Evolutionary conservation across 192 early-diverging fungal species (phyloP), one percentile per base, ranked within the genome.

Genomic region (Gryganskiella cystojenkinii): DNA sequence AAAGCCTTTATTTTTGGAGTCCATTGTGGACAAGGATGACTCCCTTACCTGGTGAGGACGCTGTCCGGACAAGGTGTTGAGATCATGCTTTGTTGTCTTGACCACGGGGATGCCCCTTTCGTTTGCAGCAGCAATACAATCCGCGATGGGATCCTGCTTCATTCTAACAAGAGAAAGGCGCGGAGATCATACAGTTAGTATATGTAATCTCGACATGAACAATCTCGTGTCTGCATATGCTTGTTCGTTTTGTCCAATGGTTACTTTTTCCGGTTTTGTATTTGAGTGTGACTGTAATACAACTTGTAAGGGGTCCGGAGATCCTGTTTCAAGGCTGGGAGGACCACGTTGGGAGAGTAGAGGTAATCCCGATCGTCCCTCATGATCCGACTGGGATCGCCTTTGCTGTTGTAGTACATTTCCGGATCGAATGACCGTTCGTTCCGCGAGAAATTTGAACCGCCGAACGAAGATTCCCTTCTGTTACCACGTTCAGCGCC

Each of bases 1-100:
- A 33, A 24, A 28, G n/a, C 9, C 3, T 20, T 6, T 22, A 10
- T 20, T n/a, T 42, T 10, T 14, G 22, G 7, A 19, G n/a, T 14
- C 47, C 25, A 42, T 52, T 31, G 31, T 2, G 25, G 27, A 9
- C 27, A 28, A 34, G 24, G 15, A 33, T 19, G 24, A 46, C 42
- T 19, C 0, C 25, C 14, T 34, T 82, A 84, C 85, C 67, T 87
- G 86, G 50, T 87, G 86, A 28, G 86, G 84, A 27, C 81, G 69
- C 28, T 85, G 80, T 3, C 67, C 71, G 28, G 80, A 71, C 68
- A 87, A 40, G 35, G 80, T 80, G 33, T 85, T 87, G 20, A 87
- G 49, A 15, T 75, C 56, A 15, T 83, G 81, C 51, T 87, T 87
- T 15, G 78, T 71, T 4, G 64, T 67, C 37, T 40, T 64, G 3